Percentiles rank a stretch among this genome's conserved stretches.
Evolutionary conservation across 176 grass and related monocot genomes (phyloP).

Genomic region (Tillandsia leiboldiana): DNA sequence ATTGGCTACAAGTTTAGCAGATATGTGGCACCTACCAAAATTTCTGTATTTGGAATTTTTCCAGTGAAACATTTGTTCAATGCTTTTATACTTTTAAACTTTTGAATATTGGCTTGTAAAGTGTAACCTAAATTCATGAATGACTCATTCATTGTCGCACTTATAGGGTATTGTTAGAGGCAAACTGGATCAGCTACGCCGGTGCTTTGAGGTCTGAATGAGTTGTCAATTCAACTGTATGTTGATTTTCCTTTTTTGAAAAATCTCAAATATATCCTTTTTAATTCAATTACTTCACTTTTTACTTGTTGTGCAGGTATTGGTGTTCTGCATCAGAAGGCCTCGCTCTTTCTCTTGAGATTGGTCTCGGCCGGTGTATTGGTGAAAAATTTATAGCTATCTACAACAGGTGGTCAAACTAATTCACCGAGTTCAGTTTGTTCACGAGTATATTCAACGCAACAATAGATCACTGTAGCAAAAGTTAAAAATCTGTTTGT

Average conservation of each 20-base stretch:
- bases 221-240: too few relatives aligned
- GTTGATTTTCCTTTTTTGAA: too few relatives aligned
- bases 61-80: not conserved
- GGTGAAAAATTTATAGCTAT: not conserved
- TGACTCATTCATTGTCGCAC: too few relatives aligned
- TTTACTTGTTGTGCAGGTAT: constrained; percentile 51
- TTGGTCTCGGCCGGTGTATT: not conserved
- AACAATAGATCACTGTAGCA: not conserved
- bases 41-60: not conserved
- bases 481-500: not conserved
- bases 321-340: not conserved
- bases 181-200: too few relatives aligned
- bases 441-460: not conserved
- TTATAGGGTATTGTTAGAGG: too few relatives aligned
- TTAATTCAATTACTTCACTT: not conserved
- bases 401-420: not conserved
- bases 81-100: not conserved
- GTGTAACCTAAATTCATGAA: too few relatives aligned
- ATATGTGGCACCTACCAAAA: not conserved
- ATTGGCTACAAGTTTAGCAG: too few relatives aligned
- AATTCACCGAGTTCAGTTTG: not conserved
- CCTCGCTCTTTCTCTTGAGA: not conserved
- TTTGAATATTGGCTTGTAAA: not conserved
- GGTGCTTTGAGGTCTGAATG: too few relatives aligned
- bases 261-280: too few relatives aligned